These are phyloP conservation scores for Extremus antarcticus DNA, from an alignment of 495 filamentous ascomycete genomes.

Conservation along the genomic window DNA sequence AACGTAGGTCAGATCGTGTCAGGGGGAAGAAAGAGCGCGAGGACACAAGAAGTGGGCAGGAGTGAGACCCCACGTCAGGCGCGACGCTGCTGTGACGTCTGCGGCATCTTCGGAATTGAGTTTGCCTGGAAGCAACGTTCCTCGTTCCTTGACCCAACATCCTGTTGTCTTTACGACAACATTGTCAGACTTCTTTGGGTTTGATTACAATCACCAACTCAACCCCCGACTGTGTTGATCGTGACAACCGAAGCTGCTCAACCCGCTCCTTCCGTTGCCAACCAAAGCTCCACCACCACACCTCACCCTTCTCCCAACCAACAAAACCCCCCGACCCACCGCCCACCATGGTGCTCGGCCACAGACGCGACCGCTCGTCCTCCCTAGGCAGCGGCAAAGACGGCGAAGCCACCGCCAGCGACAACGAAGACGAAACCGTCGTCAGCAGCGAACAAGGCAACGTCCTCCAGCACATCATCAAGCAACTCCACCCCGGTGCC, in stretches of 20 bases:
- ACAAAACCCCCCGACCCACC: too few relatives aligned
- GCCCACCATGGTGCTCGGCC: conserved; percentile 3
- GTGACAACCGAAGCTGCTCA: background rate
- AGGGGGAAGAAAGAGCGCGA: background rate
- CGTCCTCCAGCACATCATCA: conserved; percentile 89
- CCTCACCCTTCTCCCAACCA: background rate
- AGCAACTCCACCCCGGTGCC: conserved; percentile 87
- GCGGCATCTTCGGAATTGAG: background rate
- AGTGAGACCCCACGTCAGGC: background rate
- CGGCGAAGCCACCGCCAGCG: background rate
- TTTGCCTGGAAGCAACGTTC: background rate
- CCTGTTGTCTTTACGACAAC: background rate
- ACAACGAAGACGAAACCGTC: conserved; percentile 60
- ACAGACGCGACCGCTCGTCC: background rate
- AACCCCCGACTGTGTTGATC: too few relatives aligned
- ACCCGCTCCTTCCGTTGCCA: background rate
- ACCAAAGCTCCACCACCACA: background rate
- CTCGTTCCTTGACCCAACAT: background rate
- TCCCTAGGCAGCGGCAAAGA: background rate
- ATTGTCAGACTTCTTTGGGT: too few relatives aligned
- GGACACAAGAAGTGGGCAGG: background rate
- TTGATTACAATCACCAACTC: too few relatives aligned
- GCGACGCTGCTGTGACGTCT: background rate
- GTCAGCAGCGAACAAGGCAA: conserved; percentile 70
- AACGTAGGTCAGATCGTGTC: background rate